A percentile compares a stretch with the other conserved stretches of the same genome.
phyloP scores from a whole-genome alignment of 257 asterid genomes.

The Nicotiana otophora region DNA sequence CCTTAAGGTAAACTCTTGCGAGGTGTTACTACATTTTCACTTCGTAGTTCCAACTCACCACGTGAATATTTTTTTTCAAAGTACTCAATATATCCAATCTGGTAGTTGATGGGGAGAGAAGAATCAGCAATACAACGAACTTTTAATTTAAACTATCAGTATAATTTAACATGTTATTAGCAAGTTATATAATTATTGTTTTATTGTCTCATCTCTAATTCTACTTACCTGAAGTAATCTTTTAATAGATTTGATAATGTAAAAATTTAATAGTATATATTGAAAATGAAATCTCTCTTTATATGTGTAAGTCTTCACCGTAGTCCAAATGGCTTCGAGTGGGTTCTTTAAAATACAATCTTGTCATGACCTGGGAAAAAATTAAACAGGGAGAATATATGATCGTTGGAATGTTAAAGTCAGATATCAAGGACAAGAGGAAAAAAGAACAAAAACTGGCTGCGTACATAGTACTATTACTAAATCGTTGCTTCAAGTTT shows the following conservation, averaged over 20 bases:
- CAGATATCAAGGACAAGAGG: background rate
- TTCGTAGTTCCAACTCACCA: background rate
- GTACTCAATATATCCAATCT: background rate
- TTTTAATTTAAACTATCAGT: too few relatives aligned
- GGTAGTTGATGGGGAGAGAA: background rate
- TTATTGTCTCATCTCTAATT: too few relatives aligned
- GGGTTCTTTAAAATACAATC: too few relatives aligned
- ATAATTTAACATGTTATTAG: too few relatives aligned
- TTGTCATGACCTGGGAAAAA: background rate
- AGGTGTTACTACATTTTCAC: background rate
- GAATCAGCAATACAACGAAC: too few relatives aligned
- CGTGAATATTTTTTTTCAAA: background rate
- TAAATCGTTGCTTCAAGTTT: conserved; percentile 42
- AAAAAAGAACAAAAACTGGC: background rate
- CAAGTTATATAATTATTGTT: too few relatives aligned
- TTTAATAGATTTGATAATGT: too few relatives aligned
- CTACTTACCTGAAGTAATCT: too few relatives aligned
- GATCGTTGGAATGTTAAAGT: conserved; percentile 22
- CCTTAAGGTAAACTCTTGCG: background rate
- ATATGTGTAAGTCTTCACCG: background rate
- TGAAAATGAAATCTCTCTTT: too few relatives aligned
- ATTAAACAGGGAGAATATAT: background rate
- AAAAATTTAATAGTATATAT: too few relatives aligned
- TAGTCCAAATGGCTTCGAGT: background rate
- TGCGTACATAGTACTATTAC: conserved; percentile 6